These are phyloP conservation scores for Huntiella bhutanensis DNA, from an alignment of 2,329 filamentous ascomycete genomes.

Conservation along the genomic window DNA sequence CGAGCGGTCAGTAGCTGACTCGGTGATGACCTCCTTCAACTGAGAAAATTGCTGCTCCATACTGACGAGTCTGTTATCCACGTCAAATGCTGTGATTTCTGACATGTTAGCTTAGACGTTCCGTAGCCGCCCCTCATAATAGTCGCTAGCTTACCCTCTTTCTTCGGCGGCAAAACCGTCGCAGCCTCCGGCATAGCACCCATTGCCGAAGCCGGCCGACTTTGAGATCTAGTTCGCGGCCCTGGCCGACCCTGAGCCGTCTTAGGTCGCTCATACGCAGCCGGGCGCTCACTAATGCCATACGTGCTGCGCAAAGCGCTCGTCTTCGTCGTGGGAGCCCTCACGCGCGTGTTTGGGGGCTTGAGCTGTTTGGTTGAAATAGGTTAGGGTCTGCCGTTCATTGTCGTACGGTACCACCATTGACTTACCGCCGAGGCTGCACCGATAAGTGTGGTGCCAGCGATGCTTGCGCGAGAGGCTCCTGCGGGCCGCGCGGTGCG, in stretches of 20 bases:
- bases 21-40: constrained; percentile 54
- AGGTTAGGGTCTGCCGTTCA: neutral
- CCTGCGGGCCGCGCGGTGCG: constrained; percentile 23
- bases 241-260: constrained; percentile 23
- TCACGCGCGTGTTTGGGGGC: constrained; percentile 6
- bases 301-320: constrained; percentile 26
- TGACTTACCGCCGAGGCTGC: constrained; percentile 11
- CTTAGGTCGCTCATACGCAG: constrained; percentile 28
- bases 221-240: constrained; percentile 8
- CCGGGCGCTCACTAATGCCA: constrained; percentile 30
- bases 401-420: neutral
- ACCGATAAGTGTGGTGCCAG: constrained; percentile 19
- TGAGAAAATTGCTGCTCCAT: constrained; percentile 57
- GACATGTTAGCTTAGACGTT: constrained; percentile 39
- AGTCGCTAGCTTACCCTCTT: neutral
- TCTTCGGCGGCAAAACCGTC: neutral
- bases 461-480: constrained; percentile 25
- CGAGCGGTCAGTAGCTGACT: constrained; percentile 47
- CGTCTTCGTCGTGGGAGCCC: constrained; percentile 14
- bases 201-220: constrained; percentile 3
- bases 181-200: constrained; percentile 1
- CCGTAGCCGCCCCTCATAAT: neutral
- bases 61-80: constrained; percentile 54
- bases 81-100: constrained; percentile 53
- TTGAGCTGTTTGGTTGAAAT: constrained; percentile 6